Evolutionary conservation across 768 basidiomycete genomes (phyloP), one percentile per base, ranked within the genome.

Genomic region (Hypsizygus marmoreus): DNA sequence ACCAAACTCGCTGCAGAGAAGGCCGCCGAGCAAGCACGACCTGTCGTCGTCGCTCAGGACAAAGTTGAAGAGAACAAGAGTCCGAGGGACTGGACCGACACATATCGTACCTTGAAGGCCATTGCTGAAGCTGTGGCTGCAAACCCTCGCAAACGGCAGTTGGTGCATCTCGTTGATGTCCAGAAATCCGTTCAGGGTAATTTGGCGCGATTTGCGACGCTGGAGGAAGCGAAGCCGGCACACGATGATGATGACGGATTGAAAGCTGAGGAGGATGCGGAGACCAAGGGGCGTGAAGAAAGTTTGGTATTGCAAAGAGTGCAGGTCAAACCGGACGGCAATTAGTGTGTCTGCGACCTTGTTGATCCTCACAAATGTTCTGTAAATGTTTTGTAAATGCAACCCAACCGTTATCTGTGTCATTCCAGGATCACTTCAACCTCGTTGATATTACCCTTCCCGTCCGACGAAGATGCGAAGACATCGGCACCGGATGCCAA

Each of bases 401-500:
- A n/a, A n/a, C n/a, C n/a, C n/a, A n/a, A n/a, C n/a, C n/a, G n/a
- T n/a, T n/a, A n/a, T n/a, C n/a, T n/a, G n/a, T 38, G 20, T 64
- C 53, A 69, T 44, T 75, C 79, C 50, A 89, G 67, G 22, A 87
- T 75, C n/a, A 90, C 76, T 37, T 88, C 83, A 78, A 89, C 86
- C 66, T 91, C 89, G 54, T 86, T 81, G 33, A 78, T 59, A 6
- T 53, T 59, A 35, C 48, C 40, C 57, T 40, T 60, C 50, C 51
- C 53, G 49, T 40, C 64, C 49, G 49, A 54, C 44, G 68, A 73
- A 12, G 78, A 75, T 4, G 76, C 63, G 57, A 88, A 90, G 1
- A 88, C 79, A 19, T 89, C 84, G 1, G 87, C 82, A 3, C 90
- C 89, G 1, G 87, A 80, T 6, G 86, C 88, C 43, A 93, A 68